These are phyloP conservation scores for Pythium utonaiense DNA, from an alignment of 352 stramenopile genomes.

Conservation along the genomic window DNA sequence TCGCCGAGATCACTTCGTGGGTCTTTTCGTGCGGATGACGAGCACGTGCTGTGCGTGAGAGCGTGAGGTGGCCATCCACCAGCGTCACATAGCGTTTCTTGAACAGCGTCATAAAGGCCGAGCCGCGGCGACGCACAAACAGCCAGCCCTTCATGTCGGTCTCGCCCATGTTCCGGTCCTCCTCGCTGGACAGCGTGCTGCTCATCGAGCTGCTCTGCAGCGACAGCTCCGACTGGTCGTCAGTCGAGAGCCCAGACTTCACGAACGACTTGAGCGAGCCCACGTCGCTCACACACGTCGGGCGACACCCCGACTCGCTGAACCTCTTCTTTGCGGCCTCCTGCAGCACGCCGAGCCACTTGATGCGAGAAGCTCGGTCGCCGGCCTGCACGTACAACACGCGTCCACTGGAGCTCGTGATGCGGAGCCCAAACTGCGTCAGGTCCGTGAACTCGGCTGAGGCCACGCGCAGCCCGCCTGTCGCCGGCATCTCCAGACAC, in stretches of 20 bases:
- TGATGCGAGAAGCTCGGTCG: constrained; percentile 34
- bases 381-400: constrained; percentile 57
- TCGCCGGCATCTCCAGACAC: constrained; percentile 54
- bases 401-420: constrained; percentile 61
- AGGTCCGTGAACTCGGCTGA: constrained; percentile 37
- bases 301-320: constrained; percentile 26
- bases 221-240: constrained; percentile 18
- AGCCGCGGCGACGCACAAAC: constrained; percentile 26
- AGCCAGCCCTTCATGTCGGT: constrained; percentile 48
- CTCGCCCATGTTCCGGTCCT: constrained; percentile 26
- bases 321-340: constrained; percentile 36
- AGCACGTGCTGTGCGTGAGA: constrained; percentile 31
- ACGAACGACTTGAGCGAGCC: not conserved
- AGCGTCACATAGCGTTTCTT: constrained; percentile 60
- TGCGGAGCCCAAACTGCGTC: constrained; percentile 52
- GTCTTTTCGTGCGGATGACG: constrained; percentile 34
- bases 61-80: constrained; percentile 37
- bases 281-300: constrained; percentile 44
- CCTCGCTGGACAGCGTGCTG: constrained; percentile 42
- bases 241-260: not conserved
- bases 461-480: constrained; percentile 51
- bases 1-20: constrained; percentile 46
- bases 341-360: constrained; percentile 59
- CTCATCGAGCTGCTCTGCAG: constrained; percentile 25
- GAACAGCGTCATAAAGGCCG: constrained; percentile 30